Conservation (phyloP, 371 early-diverging fungal species). For the Mucor ambiguus region DNA sequence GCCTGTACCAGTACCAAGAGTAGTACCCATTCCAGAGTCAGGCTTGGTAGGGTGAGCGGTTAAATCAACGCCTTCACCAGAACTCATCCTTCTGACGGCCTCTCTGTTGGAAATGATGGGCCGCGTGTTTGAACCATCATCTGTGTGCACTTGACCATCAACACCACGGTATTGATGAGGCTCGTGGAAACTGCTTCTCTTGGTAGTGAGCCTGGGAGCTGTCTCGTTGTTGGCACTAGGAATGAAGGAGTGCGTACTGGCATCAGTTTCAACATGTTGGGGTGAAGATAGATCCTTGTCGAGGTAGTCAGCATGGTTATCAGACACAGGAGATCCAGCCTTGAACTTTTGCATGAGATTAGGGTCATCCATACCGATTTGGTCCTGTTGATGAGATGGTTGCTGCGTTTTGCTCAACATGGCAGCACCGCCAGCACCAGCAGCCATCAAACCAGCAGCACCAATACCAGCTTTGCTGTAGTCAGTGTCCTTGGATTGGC, state of each 20-base stretch:
- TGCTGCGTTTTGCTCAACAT: background rate
- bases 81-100: background rate
- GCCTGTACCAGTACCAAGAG: background rate
- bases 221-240: background rate
- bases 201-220: background rate
- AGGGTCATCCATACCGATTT: background rate
- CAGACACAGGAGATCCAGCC: background rate
- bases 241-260: background rate
- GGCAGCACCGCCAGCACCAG: background rate
- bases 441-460: background rate
- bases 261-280: background rate
- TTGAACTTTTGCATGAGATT: background rate
- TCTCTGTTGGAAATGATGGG: background rate
- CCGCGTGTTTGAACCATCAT: background rate
- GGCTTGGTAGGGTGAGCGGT: background rate
- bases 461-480: background rate
- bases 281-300: background rate
- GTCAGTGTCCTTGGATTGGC: background rate
- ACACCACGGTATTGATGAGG: background rate
- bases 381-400: background rate
- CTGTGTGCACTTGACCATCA: background rate
- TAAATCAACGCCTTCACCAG: background rate
- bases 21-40: background rate
- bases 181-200: background rate
- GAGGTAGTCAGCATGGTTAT: background rate